Evolutionary conservation across 345 rosid genomes (phyloP).

Genomic region (Moringa oleifera): DNA sequence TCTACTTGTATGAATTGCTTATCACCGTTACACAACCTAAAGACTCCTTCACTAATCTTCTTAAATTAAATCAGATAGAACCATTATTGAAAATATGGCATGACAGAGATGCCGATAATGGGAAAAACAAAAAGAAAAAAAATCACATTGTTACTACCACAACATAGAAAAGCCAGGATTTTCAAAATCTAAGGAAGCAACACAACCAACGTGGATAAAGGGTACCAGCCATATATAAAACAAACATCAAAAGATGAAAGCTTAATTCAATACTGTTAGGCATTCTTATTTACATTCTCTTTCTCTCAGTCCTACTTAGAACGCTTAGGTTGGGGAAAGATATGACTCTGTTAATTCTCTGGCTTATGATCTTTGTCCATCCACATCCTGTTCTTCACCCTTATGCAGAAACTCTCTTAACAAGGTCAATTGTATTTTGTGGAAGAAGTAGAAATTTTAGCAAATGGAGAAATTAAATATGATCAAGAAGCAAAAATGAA

Average conservation of each 20-base stretch:
- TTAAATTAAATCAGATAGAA: too few relatives aligned
- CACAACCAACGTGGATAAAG: background rate
- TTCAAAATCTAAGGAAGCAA: background rate
- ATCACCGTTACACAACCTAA: too few relatives aligned
- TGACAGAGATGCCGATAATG: background rate
- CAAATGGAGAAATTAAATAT: background rate
- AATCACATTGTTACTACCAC: too few relatives aligned
- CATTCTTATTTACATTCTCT: background rate
- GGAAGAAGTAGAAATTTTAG: background rate
- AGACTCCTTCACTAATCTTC: too few relatives aligned
- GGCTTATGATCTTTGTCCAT: background rate
- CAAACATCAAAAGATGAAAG: too few relatives aligned
- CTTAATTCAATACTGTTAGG: background rate
- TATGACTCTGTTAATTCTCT: background rate
- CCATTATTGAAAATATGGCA: background rate
- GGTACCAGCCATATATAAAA: background rate
- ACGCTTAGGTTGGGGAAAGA: background rate
- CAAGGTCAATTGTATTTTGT: too few relatives aligned
- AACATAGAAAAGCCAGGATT: background rate
- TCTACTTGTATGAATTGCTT: too few relatives aligned
- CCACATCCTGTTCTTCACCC: background rate
- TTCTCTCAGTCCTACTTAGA: background rate
- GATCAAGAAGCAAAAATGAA: background rate
- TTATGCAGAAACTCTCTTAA: background rate
- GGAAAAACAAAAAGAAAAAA: background rate